phyloP scores from a whole-genome alignment of 371 early-diverging fungal genomes.

The Zychaea mexicana region DNA sequence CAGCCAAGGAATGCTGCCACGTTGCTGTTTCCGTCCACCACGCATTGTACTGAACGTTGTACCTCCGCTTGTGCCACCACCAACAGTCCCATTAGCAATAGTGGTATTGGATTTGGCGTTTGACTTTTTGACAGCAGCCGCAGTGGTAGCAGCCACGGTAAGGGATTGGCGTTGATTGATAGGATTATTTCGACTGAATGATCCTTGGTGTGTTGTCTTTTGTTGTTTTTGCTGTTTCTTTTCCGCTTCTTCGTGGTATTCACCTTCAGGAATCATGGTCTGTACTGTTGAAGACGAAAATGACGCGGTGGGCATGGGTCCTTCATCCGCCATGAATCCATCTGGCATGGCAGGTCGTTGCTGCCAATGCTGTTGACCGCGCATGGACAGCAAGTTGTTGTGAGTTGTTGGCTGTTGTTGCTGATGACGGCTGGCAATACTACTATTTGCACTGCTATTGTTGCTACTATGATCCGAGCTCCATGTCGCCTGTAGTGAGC shows the following conservation, averaged over 20 bases:
- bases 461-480: constrained; percentile 18
- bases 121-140: too few species aligned
- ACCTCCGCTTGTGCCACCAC: too few species aligned
- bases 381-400: not conserved
- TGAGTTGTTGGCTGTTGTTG: not conserved
- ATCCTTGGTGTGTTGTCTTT: not conserved
- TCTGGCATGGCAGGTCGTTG: constrained; percentile 30
- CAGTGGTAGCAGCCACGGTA: too few species aligned
- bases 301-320: constrained; percentile 28
- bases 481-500: constrained; percentile 40
- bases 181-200: not conserved
- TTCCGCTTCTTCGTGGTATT: constrained; percentile 6
- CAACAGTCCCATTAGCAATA: too few species aligned
- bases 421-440: not conserved
- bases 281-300: constrained; percentile 45
- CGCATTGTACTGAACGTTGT: constrained; percentile 15
- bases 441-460: constrained; percentile 5
- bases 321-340: constrained; percentile 26
- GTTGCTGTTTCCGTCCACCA: constrained; percentile 11
- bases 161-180: constrained; percentile 5
- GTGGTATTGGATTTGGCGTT: too few species aligned
- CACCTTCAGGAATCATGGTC: constrained; percentile 44
- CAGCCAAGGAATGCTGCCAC: constrained; percentile 10
- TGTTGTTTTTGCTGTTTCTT: not conserved
- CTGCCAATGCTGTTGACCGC: constrained; percentile 1